phyloP scores from a whole-genome alignment of 2,329 filamentous ascomycete genomes.

The Juglanconis oblonga region DNA sequence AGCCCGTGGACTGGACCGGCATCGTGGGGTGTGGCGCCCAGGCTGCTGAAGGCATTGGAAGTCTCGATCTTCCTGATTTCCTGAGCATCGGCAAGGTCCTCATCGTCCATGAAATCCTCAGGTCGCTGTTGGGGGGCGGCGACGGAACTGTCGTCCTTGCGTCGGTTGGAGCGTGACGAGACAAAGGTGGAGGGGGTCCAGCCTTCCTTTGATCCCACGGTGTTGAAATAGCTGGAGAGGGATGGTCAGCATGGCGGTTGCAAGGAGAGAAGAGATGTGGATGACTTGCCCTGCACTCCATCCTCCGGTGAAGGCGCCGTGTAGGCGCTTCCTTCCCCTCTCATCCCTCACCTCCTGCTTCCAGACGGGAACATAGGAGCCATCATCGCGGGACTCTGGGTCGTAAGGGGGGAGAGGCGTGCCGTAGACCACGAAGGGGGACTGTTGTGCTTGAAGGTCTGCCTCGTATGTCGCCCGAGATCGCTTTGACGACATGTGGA shows the following conservation, averaged over 20 bases:
- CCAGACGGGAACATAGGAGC: conserved; percentile 92
- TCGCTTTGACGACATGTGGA: conserved; percentile 73
- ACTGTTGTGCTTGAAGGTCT: conserved; percentile 63
- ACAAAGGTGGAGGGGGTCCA: conserved; percentile 92
- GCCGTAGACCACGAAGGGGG: conserved; percentile 77
- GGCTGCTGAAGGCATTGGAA: conserved; percentile 67
- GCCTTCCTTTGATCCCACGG: conserved; percentile 96
- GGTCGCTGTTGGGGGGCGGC: conserved; percentile 53
- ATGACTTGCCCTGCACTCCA: conserved; percentile 84
- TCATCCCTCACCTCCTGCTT: conserved; percentile 98
- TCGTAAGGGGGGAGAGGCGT: conserved; percentile 80
- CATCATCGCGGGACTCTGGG: conserved; percentile 77
- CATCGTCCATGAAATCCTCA: conserved; percentile 98
- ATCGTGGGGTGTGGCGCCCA: conserved; percentile 66
- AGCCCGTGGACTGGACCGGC: conserved; percentile 49
- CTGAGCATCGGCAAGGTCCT: conserved; percentile 83
- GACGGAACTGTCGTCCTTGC: conserved; percentile 59
- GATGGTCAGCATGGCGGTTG: not conserved
- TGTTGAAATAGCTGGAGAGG: conserved; percentile 81
- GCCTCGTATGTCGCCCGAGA: conserved; percentile 75
- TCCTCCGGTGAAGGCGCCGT: conserved; percentile 94
- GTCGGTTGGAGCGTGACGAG: conserved; percentile 79
- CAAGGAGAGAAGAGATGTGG: not conserved
- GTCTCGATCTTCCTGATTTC: conserved; percentile 76
- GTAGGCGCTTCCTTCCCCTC: conserved; percentile 81